phyloP scores from a whole-genome alignment of 129 eudicot genomes.

The Heracleum sosnowskyi region DNA sequence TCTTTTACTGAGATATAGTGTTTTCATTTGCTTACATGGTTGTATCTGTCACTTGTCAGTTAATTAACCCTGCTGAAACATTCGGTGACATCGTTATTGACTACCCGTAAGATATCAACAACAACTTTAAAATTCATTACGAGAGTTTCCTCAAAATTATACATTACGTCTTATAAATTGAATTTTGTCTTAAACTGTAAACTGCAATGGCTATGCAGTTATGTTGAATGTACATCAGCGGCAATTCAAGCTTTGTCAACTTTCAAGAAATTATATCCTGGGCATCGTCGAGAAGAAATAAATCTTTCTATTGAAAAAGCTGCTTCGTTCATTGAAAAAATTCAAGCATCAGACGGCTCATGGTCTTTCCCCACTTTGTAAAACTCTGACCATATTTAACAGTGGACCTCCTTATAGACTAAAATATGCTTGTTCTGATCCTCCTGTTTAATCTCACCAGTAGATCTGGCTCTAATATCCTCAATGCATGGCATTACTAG shows the following conservation, averaged over 20 bases:
- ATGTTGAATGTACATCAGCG: slow-evolving; percentile 76
- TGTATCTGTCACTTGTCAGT: slow-evolving; percentile 26
- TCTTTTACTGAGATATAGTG: not conserved
- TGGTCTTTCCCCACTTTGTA: slow-evolving; percentile 39
- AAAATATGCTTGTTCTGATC: not conserved
- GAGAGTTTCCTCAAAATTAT: not conserved
- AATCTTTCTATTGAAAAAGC: slow-evolving; percentile 48
- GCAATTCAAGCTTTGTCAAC: slow-evolving; percentile 71
- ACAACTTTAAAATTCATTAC: not conserved
- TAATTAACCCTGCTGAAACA: slow-evolving; percentile 89
- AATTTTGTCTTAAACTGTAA: not conserved
- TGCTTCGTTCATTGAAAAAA: slow-evolving; percentile 52
- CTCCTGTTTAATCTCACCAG: not conserved
- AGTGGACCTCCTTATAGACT: not conserved
- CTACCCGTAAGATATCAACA: slow-evolving; percentile 69
- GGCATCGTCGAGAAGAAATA: slow-evolving; percentile 72
- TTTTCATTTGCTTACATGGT: not conserved
- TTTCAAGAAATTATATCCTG: slow-evolving; percentile 62
- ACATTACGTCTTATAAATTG: too few relatives aligned
- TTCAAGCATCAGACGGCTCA: slow-evolving; percentile 79
- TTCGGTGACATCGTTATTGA: slow-evolving; percentile 90
- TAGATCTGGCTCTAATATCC: not conserved
- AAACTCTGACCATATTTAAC: too few relatives aligned
- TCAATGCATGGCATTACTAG: not conserved
- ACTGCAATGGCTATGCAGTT: slow-evolving; percentile 28